A percentile compares a stretch with the other conserved stretches of the same genome.
Conservation (phyloP, 495 filamentous ascomycete species). For the Usnea hakonensis region DNA sequence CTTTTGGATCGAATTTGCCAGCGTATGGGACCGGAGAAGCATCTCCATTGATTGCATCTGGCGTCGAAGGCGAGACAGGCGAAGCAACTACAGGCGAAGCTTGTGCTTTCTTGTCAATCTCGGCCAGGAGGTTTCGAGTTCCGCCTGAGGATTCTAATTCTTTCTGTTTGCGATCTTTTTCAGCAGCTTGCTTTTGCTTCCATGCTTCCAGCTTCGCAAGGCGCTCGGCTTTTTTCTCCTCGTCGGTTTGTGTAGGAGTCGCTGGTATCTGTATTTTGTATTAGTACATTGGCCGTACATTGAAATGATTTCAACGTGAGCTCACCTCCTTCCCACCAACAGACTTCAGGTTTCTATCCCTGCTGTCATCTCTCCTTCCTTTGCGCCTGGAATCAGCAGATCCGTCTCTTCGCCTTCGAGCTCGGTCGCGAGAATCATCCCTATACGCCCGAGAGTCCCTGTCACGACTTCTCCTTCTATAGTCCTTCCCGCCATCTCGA, state of each 20-base stretch:
- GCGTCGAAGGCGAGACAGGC: constrained; percentile 50
- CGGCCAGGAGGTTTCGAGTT: constrained; percentile 59
- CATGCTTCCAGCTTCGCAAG: constrained; percentile 81
- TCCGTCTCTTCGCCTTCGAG: constrained; percentile 61
- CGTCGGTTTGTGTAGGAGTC: constrained; percentile 58
- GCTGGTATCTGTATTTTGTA: constrained; percentile 15
- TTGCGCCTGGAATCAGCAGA: constrained; percentile 67
- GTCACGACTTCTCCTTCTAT: constrained; percentile 61
- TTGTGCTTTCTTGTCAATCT: constrained; percentile 66
- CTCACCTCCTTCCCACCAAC: constrained; percentile 50
- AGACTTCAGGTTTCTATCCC: constrained; percentile 44
- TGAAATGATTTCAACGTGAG: neutral
- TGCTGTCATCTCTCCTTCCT: constrained; percentile 60
- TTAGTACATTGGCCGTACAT: neutral
- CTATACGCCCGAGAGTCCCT: constrained; percentile 67
- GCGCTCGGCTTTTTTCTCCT: constrained; percentile 76
- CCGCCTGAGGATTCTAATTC: constrained; percentile 53
- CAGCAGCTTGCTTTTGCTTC: constrained; percentile 79
- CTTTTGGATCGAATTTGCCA: constrained; percentile 85
- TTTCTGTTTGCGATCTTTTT: constrained; percentile 69
- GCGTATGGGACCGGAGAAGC: constrained; percentile 51
- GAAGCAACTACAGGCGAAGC: constrained; percentile 45
- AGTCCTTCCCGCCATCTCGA: constrained; percentile 50
- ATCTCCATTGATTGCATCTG: constrained; percentile 32
- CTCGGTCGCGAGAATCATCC: constrained; percentile 71